Conservation (phyloP, 495 filamentous ascomycete species). For the Neurospora sp. region DNA sequence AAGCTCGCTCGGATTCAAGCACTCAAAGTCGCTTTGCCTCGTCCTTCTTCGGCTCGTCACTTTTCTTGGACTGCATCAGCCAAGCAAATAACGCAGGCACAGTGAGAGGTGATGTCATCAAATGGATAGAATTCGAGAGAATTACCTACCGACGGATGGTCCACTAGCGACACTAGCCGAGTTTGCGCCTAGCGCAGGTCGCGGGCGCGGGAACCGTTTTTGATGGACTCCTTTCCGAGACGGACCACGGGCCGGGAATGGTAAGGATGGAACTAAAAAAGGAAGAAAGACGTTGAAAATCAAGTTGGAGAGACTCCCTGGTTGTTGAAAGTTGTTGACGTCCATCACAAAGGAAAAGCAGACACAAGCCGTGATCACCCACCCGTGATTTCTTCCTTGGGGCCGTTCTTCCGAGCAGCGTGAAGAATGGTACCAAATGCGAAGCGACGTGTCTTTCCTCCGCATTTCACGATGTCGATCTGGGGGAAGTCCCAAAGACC, state of each 20-base stretch:
- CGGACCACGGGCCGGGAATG: neutral
- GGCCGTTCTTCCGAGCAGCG: neutral
- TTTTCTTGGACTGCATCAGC: neutral
- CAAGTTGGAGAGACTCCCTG: neutral
- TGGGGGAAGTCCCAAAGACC: neutral
- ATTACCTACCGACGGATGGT: neutral
- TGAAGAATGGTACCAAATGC: neutral
- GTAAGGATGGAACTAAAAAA: neutral
- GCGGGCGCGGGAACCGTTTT: neutral
- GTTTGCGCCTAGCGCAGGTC: neutral
- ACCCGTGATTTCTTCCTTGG: neutral
- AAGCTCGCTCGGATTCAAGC: neutral
- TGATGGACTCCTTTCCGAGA: neutral
- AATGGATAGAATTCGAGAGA: neutral
- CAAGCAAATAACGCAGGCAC: neutral
- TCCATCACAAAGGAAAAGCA: neutral
- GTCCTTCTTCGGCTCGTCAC: neutral
- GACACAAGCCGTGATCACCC: neutral
- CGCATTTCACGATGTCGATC: no score
- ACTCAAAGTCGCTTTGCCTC: neutral
- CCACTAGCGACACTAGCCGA: neutral
- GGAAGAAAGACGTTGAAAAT: neutral
- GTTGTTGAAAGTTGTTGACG: neutral
- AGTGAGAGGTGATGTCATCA: neutral
- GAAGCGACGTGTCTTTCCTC: neutral